Conservation (phyloP, 1,284 basidiomycete species). For the Heterobasidion occidentale region DNA sequence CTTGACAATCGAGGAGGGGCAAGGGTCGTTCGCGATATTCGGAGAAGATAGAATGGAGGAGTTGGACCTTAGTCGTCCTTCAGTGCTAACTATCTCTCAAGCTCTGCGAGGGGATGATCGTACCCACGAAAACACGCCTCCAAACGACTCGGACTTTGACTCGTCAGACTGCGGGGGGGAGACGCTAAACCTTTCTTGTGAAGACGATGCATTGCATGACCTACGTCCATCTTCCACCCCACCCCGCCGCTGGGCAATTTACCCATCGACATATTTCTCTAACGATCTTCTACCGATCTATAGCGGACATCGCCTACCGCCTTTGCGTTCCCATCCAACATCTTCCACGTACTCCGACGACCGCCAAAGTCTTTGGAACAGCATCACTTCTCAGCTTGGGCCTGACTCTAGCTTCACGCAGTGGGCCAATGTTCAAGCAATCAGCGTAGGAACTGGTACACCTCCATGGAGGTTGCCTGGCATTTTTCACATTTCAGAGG, state of each 20-base stretch:
- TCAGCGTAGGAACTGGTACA: background rate
- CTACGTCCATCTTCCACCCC: background rate
- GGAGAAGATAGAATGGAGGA: slow-evolving; percentile 29
- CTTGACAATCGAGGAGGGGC: slow-evolving; percentile 13
- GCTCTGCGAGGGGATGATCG: slow-evolving; percentile 7
- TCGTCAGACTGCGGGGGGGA: slow-evolving; percentile 1
- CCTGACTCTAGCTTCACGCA: slow-evolving; percentile 8
- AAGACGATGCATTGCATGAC: slow-evolving; percentile 1
- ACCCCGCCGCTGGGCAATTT: slow-evolving; percentile 50
- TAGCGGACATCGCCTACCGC: slow-evolving; percentile 31
- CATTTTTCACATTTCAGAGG: background rate
- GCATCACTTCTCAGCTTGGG: slow-evolving; percentile 16
- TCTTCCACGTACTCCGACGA: slow-evolving; percentile 28
- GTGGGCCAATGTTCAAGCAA: background rate
- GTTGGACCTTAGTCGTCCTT: slow-evolving; percentile 14
- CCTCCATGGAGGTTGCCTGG: background rate
- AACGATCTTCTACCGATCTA: slow-evolving; percentile 49
- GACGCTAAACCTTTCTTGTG: background rate
- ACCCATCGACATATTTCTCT: slow-evolving; percentile 52
- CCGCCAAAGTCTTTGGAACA: slow-evolving; percentile 31
- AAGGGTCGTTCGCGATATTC: slow-evolving; percentile 28
- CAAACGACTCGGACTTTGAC: background rate
- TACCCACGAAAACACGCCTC: slow-evolving; percentile 7
- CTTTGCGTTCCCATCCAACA: slow-evolving; percentile 12
- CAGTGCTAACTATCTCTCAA: background rate